Evolutionary conservation across 345 rosid genomes (phyloP), one percentile per base, ranked within the genome.

Genomic region (Hypericum perforatum): DNA sequence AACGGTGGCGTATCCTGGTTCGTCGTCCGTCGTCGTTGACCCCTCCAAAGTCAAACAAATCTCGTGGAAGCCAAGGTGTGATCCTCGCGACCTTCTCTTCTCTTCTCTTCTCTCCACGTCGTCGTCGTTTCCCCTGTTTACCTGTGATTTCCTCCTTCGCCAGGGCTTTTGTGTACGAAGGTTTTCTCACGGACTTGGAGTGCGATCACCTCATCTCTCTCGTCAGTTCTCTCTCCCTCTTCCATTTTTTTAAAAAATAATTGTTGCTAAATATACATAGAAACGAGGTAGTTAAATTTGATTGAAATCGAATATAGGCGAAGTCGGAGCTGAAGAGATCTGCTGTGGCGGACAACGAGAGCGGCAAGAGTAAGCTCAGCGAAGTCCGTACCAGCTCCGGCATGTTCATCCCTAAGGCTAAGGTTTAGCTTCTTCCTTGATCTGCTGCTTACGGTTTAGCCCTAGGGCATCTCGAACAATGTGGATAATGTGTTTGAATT

Each of bases 321-420:
- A 87, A 78, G 78, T 60, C 85, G 61, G 89, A 82, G 81, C 78
- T 91, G 53, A 84, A 87, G 82, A 84, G 96, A 79, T 79, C 92
- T 16, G 89, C 98, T 0, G 98, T 91, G 37, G 98, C 98, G 12
- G 96, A 87, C 76, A 82, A 87, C 65, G 7, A 64, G 14, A 87
- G 84, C 46, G 98, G 98, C 50, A 70, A 82, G 73, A 81, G 95
- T 68, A 76, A 78, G 74, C 80, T 82, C 12, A 87, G 95, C 53
- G 82, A 91, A 39, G 98, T 87, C 58, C 67, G 98, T 15, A 91
- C 98, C 10, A 91, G 98, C 70, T 91, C 98, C 8, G 98, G 98
- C 51, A 91, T 82, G 78, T 91, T 91, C 64, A 91, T 91, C 69
- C 37, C 82, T 16, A 87, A 91, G 73, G 92, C 58, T 62, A 87